Conservation (phyloP, 805 yeast species). For the Barnettozyma californica region DNA sequence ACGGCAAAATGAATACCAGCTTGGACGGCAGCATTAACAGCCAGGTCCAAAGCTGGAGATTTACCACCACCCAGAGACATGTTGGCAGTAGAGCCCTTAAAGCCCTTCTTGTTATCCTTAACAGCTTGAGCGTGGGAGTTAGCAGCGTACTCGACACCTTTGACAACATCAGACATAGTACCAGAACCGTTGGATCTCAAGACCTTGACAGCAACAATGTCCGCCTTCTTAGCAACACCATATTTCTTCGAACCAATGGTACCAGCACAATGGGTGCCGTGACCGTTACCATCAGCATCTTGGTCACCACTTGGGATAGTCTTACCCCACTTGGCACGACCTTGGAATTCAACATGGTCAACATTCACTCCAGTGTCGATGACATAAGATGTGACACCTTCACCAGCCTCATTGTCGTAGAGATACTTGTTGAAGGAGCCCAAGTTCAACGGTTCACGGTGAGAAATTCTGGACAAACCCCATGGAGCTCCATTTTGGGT, state of each 20-base stretch:
- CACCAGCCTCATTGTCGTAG: constrained; percentile 69
- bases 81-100: constrained; percentile 84
- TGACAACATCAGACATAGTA: constrained; percentile 74
- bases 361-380: constrained; percentile 86
- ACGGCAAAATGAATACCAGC: constrained; percentile 91
- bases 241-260: constrained; percentile 75
- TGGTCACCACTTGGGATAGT: constrained; percentile 70
- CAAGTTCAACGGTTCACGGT: constrained; percentile 63
- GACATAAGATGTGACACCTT: constrained; percentile 81
- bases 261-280: constrained; percentile 98
- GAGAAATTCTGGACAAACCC: constrained; percentile 91
- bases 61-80: constrained; percentile 95
- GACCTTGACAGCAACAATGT: constrained; percentile 78
- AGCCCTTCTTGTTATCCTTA: constrained; percentile 51
- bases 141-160: constrained; percentile 83
- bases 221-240: constrained; percentile 82
- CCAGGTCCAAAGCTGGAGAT: constrained; percentile 79
- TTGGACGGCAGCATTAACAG: constrained; percentile 83
- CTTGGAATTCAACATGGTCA: constrained; percentile 71
- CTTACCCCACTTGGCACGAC: constrained; percentile 83
- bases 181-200: constrained; percentile 81
- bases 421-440: constrained; percentile 70
- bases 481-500: constrained; percentile 86
- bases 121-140: constrained; percentile 55
- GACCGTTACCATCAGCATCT: constrained; percentile 83